phyloP scores from a whole-genome alignment of 495 filamentous ascomycete species.

The Talaromyces borbonicus region DNA sequence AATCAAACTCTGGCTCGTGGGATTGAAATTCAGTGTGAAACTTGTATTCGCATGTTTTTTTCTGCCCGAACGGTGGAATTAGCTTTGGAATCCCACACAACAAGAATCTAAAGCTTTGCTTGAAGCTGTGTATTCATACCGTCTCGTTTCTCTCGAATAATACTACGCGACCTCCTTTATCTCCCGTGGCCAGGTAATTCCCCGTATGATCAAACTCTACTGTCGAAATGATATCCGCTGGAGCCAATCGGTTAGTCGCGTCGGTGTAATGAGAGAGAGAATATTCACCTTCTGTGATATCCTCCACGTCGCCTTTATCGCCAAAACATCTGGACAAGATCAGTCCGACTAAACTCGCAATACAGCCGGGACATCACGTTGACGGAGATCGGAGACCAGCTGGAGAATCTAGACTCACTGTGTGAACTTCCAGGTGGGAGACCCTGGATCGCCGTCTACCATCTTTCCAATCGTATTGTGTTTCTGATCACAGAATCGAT shows the following conservation, averaged over 20 bases:
- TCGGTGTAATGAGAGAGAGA: no score
- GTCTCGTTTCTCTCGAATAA: conserved; percentile 97
- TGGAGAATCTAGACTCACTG: no score
- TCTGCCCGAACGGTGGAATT: no score
- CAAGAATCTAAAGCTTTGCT: no score
- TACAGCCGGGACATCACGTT: no score
- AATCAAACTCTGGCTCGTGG: conserved; percentile 98
- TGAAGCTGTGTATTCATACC: conserved; percentile 37
- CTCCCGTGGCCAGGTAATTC: conserved; percentile 94
- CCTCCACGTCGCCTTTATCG: conserved; percentile 98
- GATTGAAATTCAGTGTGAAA: conserved; percentile 99
- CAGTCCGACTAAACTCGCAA: conserved; percentile 6
- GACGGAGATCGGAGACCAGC: no score
- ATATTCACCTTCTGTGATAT: conserved; percentile 99
- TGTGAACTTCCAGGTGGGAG: conserved; percentile 99
- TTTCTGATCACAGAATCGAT: no score
- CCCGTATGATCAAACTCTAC: conserved; percentile 99
- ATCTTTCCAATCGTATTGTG: conserved; percentile 53
- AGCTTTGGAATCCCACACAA: no score
- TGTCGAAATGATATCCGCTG: conserved; percentile 98
- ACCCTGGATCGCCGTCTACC: conserved; percentile 89
- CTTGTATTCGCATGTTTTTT: conserved; percentile 99
- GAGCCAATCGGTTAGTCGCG: conserved; percentile 11
- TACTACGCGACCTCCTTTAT: conserved; percentile 95
- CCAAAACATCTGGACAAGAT: conserved; percentile 76